phyloP scores from a whole-genome alignment of 768 basidiomycete genomes.

The Clathrus columnatus region DNA sequence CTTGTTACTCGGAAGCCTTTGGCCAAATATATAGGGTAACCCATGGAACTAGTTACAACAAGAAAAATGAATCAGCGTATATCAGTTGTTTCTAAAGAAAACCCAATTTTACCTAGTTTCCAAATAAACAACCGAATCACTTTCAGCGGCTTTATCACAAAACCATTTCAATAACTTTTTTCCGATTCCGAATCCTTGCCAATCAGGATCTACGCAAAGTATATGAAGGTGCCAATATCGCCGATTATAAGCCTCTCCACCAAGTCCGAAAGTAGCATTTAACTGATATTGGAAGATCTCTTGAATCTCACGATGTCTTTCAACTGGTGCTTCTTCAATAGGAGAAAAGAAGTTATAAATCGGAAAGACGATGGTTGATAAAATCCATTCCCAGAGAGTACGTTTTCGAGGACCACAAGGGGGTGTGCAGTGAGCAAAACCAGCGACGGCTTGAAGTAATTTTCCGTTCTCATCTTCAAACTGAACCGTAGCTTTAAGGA shows the following conservation, averaged over 20 bases:
- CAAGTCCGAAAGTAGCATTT: constrained; percentile 4
- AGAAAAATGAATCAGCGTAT: background rate
- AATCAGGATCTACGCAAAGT: constrained; percentile 5
- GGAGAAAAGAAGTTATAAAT: background rate
- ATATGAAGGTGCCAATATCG: constrained; percentile 7
- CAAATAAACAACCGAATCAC: background rate
- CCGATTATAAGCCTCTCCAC: background rate
- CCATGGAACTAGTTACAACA: background rate
- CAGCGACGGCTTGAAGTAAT: background rate
- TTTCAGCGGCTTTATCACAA: constrained; percentile 1
- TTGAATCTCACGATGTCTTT: background rate
- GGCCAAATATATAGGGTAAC: background rate
- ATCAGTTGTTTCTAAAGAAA: too few species aligned
- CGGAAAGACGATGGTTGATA: constrained; percentile 5
- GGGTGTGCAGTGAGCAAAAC: background rate
- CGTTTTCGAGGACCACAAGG: background rate
- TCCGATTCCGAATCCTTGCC: constrained; percentile 5
- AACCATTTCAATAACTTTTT: constrained; percentile 4
- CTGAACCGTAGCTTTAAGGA: background rate
- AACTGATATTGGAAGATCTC: background rate
- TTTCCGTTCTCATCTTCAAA: background rate
- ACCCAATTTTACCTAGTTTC: background rate
- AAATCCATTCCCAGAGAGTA: constrained; percentile 8
- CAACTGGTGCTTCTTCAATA: background rate
- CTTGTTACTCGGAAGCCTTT: constrained; percentile 3